phyloP scores from a whole-genome alignment of 169 alveolate species.

The Plasmodium cynomolgi region DNA sequence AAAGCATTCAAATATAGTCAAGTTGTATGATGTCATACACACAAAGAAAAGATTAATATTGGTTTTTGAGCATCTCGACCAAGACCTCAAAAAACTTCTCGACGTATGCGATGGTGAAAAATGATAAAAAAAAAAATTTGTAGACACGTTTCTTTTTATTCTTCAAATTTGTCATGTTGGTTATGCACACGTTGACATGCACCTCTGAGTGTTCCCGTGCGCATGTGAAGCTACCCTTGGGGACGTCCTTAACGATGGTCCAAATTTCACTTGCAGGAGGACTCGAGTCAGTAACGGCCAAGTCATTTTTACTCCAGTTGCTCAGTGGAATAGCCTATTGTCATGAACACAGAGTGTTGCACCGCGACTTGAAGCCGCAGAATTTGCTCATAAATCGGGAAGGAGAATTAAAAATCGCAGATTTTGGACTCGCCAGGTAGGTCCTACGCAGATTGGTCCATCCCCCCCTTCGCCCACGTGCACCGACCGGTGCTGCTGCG shows the following conservation, averaged over 20 bases:
- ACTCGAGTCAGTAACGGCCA: conserved; percentile 89
- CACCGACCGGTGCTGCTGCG: not conserved
- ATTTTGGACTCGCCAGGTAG: conserved; percentile 98
- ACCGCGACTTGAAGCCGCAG: conserved; percentile 99
- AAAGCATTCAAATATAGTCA: conserved; percentile 98
- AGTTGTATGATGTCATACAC: conserved; percentile 98
- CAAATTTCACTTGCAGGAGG: conserved; percentile 83
- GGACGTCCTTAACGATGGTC: not conserved
- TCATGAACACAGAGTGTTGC: conserved; percentile 98
- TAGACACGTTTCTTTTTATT: not conserved
- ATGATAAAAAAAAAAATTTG: not conserved
- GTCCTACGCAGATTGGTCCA: not conserved
- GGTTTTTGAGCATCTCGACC: conserved; percentile 98
- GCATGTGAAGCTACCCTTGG: not conserved
- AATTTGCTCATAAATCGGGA: conserved; percentile 95
- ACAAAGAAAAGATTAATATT: conserved; percentile 96
- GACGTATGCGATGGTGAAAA: conserved; percentile 91
- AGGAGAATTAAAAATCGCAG: conserved; percentile 97
- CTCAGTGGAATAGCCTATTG: conserved; percentile 98
- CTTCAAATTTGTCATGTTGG: not conserved
- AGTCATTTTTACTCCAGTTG: conserved; percentile 95
- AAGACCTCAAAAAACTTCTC: conserved; percentile 96
- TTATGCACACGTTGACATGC: not conserved
- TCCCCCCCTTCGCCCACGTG: not conserved
- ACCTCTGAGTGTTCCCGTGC: not conserved